Percentiles rank a stretch among this genome's conserved stretches.
Evolutionary conservation across 2,329 filamentous ascomycete species (phyloP).

Genomic region (Cordyceps fumosorosea): DNA sequence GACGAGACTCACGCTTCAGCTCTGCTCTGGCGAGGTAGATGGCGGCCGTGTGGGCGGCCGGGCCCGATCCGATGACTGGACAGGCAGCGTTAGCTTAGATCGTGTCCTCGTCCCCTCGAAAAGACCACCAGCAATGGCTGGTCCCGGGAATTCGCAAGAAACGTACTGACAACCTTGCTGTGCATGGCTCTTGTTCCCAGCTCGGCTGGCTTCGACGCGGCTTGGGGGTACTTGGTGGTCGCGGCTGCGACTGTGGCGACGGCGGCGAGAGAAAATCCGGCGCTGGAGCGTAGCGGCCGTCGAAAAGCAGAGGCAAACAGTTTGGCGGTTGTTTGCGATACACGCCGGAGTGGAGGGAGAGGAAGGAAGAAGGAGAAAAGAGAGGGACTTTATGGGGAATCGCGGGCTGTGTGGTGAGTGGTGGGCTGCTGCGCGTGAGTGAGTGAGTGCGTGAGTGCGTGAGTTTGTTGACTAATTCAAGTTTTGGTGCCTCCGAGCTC

Average conservation of each 20-base stretch:
- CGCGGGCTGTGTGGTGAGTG: not conserved
- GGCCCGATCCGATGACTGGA: slow-evolving; percentile 81
- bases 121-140: not conserved
- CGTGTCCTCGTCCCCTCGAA: not conserved
- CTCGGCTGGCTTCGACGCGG: slow-evolving; percentile 17
- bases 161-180: slow-evolving; percentile 82
- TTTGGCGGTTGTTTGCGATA: slow-evolving; percentile 55
- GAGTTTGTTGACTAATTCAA: slow-evolving; percentile 12
- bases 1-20: slow-evolving; percentile 61
- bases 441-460: too few species aligned
- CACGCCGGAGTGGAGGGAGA: not conserved
- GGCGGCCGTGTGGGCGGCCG: slow-evolving; percentile 93
- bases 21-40: slow-evolving; percentile 94
- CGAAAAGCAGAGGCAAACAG: slow-evolving; percentile 83
- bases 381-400: slow-evolving; percentile 11
- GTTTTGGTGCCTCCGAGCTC: slow-evolving; percentile 4
- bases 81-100: not conserved
- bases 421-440: not conserved
- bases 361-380: not conserved
- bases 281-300: slow-evolving; percentile 68
- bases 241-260: slow-evolving; percentile 45
- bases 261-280: slow-evolving; percentile 67
- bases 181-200: slow-evolving; percentile 65
- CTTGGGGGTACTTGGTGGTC: slow-evolving; percentile 14
- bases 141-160: slow-evolving; percentile 11